A percentile compares a stretch with the other conserved stretches of the same genome.
Conservation (phyloP, 2,329 filamentous ascomycete genomes). For the Talaromyces rugulosus region DNA sequence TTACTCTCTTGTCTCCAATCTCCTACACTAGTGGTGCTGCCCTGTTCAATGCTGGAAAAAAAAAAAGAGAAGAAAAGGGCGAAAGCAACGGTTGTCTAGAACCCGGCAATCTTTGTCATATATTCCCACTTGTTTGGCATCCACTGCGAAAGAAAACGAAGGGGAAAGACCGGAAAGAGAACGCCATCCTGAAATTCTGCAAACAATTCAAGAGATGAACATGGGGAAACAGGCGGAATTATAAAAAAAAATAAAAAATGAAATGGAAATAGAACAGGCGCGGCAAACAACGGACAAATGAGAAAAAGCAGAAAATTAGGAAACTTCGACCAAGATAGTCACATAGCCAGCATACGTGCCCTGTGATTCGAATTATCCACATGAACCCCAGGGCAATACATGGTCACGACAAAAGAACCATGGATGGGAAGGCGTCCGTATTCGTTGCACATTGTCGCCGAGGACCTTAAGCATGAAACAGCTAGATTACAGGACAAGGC, state of each 20-base stretch:
- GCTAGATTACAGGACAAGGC: constrained; percentile 72
- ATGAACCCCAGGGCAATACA: constrained; percentile 18
- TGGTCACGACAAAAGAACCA: constrained; percentile 16
- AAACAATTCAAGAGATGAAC: constrained; percentile 20
- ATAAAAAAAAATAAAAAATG: constrained; percentile 17
- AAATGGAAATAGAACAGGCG: constrained; percentile 1
- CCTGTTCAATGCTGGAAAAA: background rate
- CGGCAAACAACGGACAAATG: background rate
- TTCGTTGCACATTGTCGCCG: constrained; percentile 1
- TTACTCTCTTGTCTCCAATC: background rate
- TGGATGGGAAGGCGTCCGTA: background rate
- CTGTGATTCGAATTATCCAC: constrained; percentile 34
- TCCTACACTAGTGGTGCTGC: background rate
- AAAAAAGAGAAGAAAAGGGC: background rate
- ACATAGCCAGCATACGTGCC: constrained; percentile 26
- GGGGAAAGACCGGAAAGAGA: constrained; percentile 38
- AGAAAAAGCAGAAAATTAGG: constrained; percentile 13
- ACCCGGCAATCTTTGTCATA: background rate
- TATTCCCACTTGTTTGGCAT: constrained; percentile 2
- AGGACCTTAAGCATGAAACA: constrained; percentile 21
- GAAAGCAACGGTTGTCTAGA: background rate
- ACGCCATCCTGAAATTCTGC: constrained; percentile 43
- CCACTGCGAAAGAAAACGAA: constrained; percentile 18
- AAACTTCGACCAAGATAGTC: constrained; percentile 34
- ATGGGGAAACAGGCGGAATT: constrained; percentile 9